Percentiles rank a stretch among this genome's conserved stretches.
Conservation (phyloP, 2,329 filamentous ascomycete species). For the Beauveria rudraprayagi region DNA sequence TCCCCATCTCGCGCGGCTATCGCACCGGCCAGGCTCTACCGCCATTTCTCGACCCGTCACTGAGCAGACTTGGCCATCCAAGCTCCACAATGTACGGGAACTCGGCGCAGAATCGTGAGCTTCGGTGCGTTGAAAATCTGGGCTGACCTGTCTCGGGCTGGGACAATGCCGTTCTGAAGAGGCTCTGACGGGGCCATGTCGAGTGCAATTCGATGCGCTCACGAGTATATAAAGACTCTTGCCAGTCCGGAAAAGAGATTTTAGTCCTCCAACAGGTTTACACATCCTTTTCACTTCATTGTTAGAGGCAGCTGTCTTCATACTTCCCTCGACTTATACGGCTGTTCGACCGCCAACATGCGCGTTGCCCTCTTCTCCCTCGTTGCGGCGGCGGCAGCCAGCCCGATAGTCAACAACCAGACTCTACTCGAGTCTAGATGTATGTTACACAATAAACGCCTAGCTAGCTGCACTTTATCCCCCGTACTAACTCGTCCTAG, state of each 20-base stretch:
- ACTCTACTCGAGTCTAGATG: conserved; percentile 25
- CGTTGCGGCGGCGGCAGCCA: conserved; percentile 19
- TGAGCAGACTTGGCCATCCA: neutral
- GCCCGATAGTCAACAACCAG: conserved; percentile 19
- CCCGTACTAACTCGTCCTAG: neutral
- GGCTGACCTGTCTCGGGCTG: neutral
- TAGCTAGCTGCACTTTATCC: too few species aligned
- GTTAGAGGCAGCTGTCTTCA: neutral
- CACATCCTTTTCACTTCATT: neutral
- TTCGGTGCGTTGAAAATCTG: neutral
- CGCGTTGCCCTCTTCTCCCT: conserved; percentile 20
- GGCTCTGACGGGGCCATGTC: neutral
- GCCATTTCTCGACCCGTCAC: neutral
- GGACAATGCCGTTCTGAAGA: neutral
- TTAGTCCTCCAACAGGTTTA: neutral
- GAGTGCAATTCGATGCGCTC: neutral
- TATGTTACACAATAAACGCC: conserved; percentile 15
- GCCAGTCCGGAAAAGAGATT: neutral
- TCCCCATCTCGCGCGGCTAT: neutral
- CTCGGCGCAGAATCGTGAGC: neutral
- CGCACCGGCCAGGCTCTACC: neutral
- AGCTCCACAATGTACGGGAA: neutral
- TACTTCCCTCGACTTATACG: neutral
- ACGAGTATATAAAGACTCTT: neutral
- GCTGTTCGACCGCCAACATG: conserved; percentile 14